Conservation (phyloP, 352 stramenopile genomes). For the Phytopythium chamaehyphon region DNA sequence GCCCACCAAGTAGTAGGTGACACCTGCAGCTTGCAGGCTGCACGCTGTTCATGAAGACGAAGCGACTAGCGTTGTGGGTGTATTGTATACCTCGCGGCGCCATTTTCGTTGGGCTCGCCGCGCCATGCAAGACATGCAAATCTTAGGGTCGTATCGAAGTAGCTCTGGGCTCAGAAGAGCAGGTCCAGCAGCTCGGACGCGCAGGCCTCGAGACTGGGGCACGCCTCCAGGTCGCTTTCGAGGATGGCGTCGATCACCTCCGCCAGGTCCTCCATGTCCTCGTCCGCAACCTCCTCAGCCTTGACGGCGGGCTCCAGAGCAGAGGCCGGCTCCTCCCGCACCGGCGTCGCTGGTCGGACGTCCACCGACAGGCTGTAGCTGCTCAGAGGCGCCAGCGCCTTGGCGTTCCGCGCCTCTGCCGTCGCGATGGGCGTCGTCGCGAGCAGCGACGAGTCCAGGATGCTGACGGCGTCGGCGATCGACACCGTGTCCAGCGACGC, state of each 20-base stretch:
- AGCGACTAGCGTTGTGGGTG: too few species aligned
- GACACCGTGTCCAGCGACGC: slow-evolving; percentile 16
- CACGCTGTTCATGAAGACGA: too few species aligned
- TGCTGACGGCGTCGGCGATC: slow-evolving; percentile 37
- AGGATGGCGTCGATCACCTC: slow-evolving; percentile 11
- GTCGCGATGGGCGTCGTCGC: not conserved
- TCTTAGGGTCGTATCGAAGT: too few species aligned
- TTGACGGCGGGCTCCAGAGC: slow-evolving; percentile 10
- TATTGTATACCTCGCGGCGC: too few species aligned
- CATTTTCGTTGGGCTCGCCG: too few species aligned
- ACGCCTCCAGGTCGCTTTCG: slow-evolving; percentile 31
- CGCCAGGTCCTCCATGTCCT: slow-evolving; percentile 18
- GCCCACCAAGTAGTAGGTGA: too few species aligned
- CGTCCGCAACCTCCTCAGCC: not conserved
- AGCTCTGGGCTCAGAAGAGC: slow-evolving; percentile 31
- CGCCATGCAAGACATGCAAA: too few species aligned
- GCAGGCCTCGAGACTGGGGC: slow-evolving; percentile 59
- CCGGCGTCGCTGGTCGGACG: not conserved
- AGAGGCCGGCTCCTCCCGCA: slow-evolving; percentile 6
- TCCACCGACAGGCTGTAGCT: not conserved
- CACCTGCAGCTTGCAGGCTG: too few species aligned
- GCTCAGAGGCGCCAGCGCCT: not conserved
- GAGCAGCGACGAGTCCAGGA: slow-evolving; percentile 32
- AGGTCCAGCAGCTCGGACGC: slow-evolving; percentile 63
- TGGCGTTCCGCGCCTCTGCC: not conserved